phyloP scores from a whole-genome alignment of 2,329 filamentous ascomycete genomes.

The Botrytis byssoidea region DNA sequence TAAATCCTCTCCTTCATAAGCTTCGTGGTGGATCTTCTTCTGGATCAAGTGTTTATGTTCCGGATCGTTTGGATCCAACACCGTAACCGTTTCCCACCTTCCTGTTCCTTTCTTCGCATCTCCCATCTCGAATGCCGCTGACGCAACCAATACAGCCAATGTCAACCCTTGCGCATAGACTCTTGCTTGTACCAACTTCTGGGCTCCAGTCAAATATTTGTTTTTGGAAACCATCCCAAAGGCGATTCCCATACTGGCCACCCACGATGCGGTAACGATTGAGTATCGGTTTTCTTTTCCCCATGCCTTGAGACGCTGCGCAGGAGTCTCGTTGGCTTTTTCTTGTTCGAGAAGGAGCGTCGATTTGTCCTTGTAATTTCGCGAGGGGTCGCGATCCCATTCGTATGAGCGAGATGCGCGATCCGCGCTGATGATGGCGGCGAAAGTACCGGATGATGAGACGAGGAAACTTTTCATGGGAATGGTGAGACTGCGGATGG shows the following conservation, averaged over 20 bases:
- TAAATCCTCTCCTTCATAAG: constrained; percentile 84
- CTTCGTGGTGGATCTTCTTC: constrained; percentile 83
- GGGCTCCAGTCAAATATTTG: constrained; percentile 58
- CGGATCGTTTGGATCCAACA: constrained; percentile 77
- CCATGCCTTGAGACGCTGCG: constrained; percentile 67
- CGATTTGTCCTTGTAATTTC: constrained; percentile 41
- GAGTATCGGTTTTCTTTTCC: constrained; percentile 67
- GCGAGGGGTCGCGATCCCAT: constrained; percentile 42
- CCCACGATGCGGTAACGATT: constrained; percentile 66
- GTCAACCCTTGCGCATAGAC: constrained; percentile 74
- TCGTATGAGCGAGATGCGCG: constrained; percentile 70
- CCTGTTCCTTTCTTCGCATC: constrained; percentile 76
- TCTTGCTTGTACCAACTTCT: constrained; percentile 74
- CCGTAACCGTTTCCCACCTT: constrained; percentile 80
- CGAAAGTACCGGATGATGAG: constrained; percentile 77
- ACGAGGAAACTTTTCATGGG: constrained; percentile 91
- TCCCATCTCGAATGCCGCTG: constrained; percentile 65
- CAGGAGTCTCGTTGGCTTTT: constrained; percentile 46
- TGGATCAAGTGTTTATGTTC: constrained; percentile 80
- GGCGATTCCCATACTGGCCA: constrained; percentile 62
- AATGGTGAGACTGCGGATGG: constrained; percentile 77
- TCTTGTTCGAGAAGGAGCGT: constrained; percentile 26
- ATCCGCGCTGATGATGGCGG: constrained; percentile 86
- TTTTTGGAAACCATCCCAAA: constrained; percentile 63
- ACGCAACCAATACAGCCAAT: constrained; percentile 63